phyloP scores from a whole-genome alignment of 2,329 filamentous ascomycete species.

The Sporothrix dimorphospora region DNA sequence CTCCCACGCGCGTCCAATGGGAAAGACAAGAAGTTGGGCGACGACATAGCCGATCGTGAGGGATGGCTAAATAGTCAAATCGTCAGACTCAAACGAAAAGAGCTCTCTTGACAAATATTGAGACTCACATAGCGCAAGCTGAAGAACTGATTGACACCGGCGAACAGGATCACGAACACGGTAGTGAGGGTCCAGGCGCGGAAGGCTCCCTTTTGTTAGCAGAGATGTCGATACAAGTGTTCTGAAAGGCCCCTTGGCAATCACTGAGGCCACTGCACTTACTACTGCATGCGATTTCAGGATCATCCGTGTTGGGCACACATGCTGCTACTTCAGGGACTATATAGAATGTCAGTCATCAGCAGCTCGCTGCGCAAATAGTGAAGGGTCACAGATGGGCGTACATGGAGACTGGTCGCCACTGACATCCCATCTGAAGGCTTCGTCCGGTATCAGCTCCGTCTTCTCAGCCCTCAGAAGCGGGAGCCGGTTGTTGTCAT shows the following conservation, averaged over 20 bases:
- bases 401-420: slow-evolving; percentile 30
- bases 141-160: slow-evolving; percentile 31
- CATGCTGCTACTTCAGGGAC: slow-evolving; percentile 30
- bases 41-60: slow-evolving; percentile 60
- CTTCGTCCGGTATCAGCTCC: slow-evolving; percentile 27
- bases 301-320: slow-evolving; percentile 31
- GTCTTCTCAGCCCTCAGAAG: not conserved
- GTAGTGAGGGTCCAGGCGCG: slow-evolving; percentile 30
- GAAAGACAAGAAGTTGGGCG: slow-evolving; percentile 60
- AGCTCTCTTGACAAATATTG: not conserved
- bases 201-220: slow-evolving; percentile 21
- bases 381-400: not conserved
- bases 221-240: not conserved
- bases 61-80: slow-evolving; percentile 47
- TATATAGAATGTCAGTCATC: not conserved
- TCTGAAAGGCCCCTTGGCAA: not conserved
- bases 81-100: not conserved
- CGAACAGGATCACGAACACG: slow-evolving; percentile 28
- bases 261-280: not conserved
- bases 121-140: slow-evolving; percentile 28
- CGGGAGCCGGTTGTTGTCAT: not conserved
- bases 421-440: slow-evolving; percentile 24
- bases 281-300: slow-evolving; percentile 28
- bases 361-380: not conserved
- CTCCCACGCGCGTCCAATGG: slow-evolving; percentile 57